Conservation (phyloP, 1,139 yeast species). For the Nadsonia commutata region DNA sequence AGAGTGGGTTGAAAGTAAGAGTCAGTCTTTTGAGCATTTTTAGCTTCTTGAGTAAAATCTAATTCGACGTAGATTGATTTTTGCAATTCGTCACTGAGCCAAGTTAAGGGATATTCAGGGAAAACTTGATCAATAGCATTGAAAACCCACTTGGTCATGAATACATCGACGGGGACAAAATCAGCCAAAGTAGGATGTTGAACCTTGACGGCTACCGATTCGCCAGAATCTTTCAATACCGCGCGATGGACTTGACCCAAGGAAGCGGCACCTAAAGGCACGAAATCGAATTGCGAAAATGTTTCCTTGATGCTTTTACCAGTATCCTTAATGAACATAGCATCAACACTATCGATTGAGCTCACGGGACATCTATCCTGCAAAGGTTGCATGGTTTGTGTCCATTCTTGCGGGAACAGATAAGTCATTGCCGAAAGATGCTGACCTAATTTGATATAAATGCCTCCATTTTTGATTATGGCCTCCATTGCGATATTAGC, state of each 20-base stretch:
- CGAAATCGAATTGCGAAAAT: conserved; percentile 50
- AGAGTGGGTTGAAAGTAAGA: conserved; percentile 46
- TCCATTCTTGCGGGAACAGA: conserved; percentile 86
- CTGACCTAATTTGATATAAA: conserved; percentile 88
- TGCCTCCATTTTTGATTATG: conserved; percentile 75
- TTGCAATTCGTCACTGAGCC: conserved; percentile 90
- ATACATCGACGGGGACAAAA: conserved; percentile 81
- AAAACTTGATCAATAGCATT: conserved; percentile 59
- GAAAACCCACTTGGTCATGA: conserved; percentile 65
- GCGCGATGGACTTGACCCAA: conserved; percentile 93
- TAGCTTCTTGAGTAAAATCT: conserved; percentile 76
- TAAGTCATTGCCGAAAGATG: conserved; percentile 88
- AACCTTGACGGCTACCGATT: conserved; percentile 80
- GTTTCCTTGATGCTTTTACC: conserved; percentile 39
- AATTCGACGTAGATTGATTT: conserved; percentile 76
- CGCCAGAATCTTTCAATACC: conserved; percentile 39
- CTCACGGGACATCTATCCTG: conserved; percentile 87
- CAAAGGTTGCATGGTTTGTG: conserved; percentile 80
- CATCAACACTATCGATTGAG: conserved; percentile 48
- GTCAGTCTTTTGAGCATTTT: conserved; percentile 57
- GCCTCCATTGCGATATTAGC: conserved; percentile 72
- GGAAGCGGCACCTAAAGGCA: conserved; percentile 90
- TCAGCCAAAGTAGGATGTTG: conserved; percentile 85
- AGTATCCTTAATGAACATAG: conserved; percentile 53
- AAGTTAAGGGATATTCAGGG: conserved; percentile 84